Base-by-base conservation (phyloP, 345 rosid species). In the Toxicodendron radicans region DNA sequence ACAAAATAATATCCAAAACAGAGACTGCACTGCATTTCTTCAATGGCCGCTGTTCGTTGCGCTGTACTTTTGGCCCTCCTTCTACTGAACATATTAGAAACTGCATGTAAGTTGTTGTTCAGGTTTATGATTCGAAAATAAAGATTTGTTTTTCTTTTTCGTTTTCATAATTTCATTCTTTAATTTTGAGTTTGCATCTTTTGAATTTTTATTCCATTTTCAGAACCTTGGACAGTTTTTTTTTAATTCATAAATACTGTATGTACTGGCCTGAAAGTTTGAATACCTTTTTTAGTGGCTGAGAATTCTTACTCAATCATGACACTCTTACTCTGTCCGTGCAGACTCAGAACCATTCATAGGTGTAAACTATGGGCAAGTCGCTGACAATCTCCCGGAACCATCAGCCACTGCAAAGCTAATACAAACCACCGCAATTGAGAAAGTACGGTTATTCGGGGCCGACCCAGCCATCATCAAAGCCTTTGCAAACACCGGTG, bases 301-400 rank as follows among this genome's bases (percentile, higher is more conserved):
- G 51, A 2, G 51, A 46, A 46, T 46, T 46, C 14, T 2, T 46
- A 13, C 35, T 16, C 46, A 38, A 9, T n/a, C 9, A 18, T 14
- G 27, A 38, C 41, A 3, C 27, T 41, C 18, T 33, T 12, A 16
- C 21, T 58, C 16, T 17, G 20, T 3, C 10, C 58, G 0, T 59
- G 71, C 85, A 95, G 98, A 77, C 12, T 84, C 91, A 3, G 84
- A 95, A 69, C 80, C 99, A 1, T 93, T 89, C 76, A 76, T 95
- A 35, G 99, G 99, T 45, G 76, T 95, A 18, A 95, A 95, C 85
- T 91, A 91, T 69, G 97, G 99, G 38, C 87, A 83, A 79, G 73
- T 87, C 2, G 99, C 97, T 0, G 86, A 95, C 77, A 93, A 95
- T 71, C 90, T 93, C 0, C 98, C 99, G 10, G 76, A 89, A 4